Evolutionary conservation across 1,139 yeast species (phyloP).

Genomic region (Saccharomyces hybrid): DNA sequence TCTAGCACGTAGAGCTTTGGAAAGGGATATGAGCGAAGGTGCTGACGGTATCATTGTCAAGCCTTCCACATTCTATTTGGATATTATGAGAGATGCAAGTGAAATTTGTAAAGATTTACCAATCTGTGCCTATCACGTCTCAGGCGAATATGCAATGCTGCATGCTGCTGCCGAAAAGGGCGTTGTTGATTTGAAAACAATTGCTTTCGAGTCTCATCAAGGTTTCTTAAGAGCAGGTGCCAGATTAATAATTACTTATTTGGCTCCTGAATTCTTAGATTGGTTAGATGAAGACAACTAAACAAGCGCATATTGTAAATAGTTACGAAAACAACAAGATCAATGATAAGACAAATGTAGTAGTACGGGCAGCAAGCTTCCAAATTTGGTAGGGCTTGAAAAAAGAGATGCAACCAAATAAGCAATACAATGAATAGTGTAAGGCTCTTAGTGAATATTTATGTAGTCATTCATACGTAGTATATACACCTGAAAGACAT

Average conservation of each 20-base stretch:
- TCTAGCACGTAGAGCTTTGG: constrained; percentile 82
- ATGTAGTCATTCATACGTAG: neutral
- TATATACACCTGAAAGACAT: neutral
- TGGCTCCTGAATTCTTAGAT: constrained; percentile 91
- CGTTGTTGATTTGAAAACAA: constrained; percentile 73
- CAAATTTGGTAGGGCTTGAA: neutral
- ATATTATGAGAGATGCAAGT: constrained; percentile 81
- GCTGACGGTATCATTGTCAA: constrained; percentile 92
- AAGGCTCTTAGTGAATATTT: neutral
- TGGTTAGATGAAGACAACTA: constrained; percentile 51
- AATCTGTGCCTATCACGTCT: constrained; percentile 89
- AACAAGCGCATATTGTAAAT: neutral
- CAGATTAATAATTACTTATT: constrained; percentile 78
- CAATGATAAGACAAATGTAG: neutral
- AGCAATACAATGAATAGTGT: neutral
- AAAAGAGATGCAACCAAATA: neutral
- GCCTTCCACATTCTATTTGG: constrained; percentile 95
- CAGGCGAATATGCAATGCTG: constrained; percentile 96
- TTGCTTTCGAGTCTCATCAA: constrained; percentile 87
- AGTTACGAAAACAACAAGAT: neutral
- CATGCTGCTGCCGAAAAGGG: constrained; percentile 98
- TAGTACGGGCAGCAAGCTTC: neutral
- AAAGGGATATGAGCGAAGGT: constrained; percentile 84
- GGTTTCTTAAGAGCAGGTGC: constrained; percentile 97
- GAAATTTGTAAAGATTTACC: constrained; percentile 79